Evolutionary conservation across 768 basidiomycete genomes (phyloP).

Genomic region (Tulasnella sp.): DNA sequence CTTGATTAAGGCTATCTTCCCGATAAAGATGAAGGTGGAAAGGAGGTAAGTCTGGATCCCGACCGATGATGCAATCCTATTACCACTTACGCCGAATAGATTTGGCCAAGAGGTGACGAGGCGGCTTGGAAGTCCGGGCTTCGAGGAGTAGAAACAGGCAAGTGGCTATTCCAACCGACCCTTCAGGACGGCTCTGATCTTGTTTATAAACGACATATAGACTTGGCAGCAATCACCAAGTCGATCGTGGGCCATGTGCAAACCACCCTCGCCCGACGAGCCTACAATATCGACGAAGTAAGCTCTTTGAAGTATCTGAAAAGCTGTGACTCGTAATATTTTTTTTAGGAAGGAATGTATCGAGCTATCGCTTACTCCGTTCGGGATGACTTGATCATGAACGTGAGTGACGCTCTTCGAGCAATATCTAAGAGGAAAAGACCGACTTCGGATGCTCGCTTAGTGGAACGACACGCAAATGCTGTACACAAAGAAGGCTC

Average conservation of each 20-base stretch:
- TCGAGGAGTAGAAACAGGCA: constrained; percentile 29
- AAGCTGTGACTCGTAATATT: constrained; percentile 15
- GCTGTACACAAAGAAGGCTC: constrained; percentile 71
- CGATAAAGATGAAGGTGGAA: constrained; percentile 67
- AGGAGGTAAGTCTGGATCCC: constrained; percentile 45
- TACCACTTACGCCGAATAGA: constrained; percentile 34
- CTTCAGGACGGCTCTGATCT: background rate
- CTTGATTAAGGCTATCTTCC: constrained; percentile 61
- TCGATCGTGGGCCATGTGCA: constrained; percentile 81
- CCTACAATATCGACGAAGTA: constrained; percentile 72
- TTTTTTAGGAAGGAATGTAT: constrained; percentile 68
- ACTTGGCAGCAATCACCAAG: constrained; percentile 59
- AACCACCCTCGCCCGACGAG: constrained; percentile 83
- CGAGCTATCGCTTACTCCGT: constrained; percentile 86
- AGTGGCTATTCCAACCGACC: background rate
- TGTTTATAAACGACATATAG: constrained; percentile 40
- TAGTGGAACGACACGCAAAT: constrained; percentile 82
- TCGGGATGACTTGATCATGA: constrained; percentile 79
- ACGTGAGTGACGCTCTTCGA: constrained; percentile 34
- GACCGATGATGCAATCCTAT: background rate
- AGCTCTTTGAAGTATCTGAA: constrained; percentile 27
- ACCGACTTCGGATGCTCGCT: background rate
- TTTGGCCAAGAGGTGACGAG: constrained; percentile 80
- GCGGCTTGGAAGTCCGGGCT: constrained; percentile 32
- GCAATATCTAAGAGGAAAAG: background rate